Evolutionary conservation across 2,329 filamentous ascomycete genomes (phyloP).

Genomic region (Epichloe glyceriae): DNA sequence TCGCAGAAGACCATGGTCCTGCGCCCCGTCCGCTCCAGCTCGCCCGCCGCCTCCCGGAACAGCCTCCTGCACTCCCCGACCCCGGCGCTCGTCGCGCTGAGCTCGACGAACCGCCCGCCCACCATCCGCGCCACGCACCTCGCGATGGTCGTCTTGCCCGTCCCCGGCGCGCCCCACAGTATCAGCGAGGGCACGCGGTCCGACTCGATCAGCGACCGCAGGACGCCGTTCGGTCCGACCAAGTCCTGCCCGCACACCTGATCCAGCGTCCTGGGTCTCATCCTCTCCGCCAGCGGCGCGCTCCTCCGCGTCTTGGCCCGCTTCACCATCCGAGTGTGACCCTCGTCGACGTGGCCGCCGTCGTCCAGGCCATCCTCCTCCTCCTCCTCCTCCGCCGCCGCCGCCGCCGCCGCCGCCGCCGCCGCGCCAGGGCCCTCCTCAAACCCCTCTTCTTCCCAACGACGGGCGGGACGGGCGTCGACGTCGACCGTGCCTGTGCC

Average conservation of each 20-base stretch:
- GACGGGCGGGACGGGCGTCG: constrained; percentile 16
- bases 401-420: too few relatives aligned
- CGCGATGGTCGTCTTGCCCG: constrained; percentile 85
- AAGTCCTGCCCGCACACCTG: constrained; percentile 87
- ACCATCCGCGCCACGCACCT: constrained; percentile 75
- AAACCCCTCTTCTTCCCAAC: constrained; percentile 37
- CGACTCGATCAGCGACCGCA: constrained; percentile 74
- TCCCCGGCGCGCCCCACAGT: constrained; percentile 73
- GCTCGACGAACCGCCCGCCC: constrained; percentile 80
- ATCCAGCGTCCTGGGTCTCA: constrained; percentile 74
- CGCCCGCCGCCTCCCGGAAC: constrained; percentile 71
- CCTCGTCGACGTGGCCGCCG: too few relatives aligned
- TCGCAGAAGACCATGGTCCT: constrained; percentile 97
- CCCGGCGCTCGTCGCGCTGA: constrained; percentile 83
- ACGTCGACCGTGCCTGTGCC: constrained; percentile 11
- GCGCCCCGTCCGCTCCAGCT: constrained; percentile 66
- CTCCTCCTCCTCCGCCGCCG: background rate
- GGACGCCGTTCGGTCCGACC: constrained; percentile 70
- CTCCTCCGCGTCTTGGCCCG: constrained; percentile 56
- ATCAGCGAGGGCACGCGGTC: constrained; percentile 90
- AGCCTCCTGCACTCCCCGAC: constrained; percentile 88
- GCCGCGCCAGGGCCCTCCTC: constrained; percentile 41
- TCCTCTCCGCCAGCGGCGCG: constrained; percentile 82
- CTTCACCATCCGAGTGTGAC: too few relatives aligned
- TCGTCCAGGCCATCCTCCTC: background rate